Percentiles rank a stretch among this genome's conserved stretches.
These are phyloP conservation scores for Lecanicillium sp. DNA, from an alignment of 2,329 filamentous ascomycete species.

Conservation along the genomic window DNA sequence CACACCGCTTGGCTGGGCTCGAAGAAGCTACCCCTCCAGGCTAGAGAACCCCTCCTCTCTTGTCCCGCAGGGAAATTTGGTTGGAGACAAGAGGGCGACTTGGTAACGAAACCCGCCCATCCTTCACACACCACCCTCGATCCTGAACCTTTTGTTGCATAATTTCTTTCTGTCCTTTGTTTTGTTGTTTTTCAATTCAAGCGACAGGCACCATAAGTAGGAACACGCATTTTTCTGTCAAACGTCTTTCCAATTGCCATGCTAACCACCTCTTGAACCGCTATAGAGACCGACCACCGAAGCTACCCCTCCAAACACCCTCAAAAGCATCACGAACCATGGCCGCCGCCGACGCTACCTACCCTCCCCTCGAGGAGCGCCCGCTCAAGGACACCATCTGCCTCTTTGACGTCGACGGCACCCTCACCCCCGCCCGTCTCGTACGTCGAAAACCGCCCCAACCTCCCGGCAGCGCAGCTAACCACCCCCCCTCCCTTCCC, in stretches of 20 bases:
- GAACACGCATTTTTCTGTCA: no score
- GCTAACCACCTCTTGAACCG: not conserved
- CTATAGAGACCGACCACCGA: not conserved
- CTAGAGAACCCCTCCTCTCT: no score
- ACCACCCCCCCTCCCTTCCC: not conserved
- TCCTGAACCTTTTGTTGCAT: no score
- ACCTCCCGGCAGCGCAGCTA: not conserved
- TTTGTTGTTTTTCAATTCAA: no score
- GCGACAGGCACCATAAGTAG: not conserved
- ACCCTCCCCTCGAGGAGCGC: conserved; percentile 74
- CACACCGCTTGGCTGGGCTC: conserved; percentile 6
- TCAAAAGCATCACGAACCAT: not conserved
- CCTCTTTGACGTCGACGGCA: conserved; percentile 95
- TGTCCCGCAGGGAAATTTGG: no score
- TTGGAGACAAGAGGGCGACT: no score
- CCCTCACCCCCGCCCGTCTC: conserved; percentile 74
- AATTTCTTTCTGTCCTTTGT: no score
- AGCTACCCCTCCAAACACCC: conserved; percentile 8
- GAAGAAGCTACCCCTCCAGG: no score
- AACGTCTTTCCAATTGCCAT: not conserved
- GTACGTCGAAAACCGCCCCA: conserved; percentile 42
- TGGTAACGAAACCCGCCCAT: no score
- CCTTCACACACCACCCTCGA: no score
- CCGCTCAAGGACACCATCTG: conserved; percentile 88
- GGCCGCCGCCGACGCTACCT: conserved; percentile 33